Conservation (phyloP, 2,329 filamentous ascomycete genomes). For the Colletotrichum shisoi region DNA sequence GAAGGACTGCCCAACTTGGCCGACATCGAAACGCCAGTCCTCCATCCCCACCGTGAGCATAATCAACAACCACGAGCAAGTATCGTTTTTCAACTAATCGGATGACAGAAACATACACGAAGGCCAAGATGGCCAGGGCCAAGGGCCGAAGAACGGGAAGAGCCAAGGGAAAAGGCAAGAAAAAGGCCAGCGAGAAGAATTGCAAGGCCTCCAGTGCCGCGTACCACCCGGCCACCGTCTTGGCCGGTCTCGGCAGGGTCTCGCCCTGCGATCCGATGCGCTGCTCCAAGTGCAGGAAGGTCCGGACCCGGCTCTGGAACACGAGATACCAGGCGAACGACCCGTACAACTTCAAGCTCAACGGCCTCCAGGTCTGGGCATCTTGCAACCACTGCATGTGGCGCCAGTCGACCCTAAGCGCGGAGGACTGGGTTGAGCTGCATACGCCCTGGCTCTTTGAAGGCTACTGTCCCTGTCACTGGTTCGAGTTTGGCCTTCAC, state of each 20-base stretch:
- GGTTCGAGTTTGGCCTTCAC: neutral
- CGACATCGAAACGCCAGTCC: no score
- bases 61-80: no score
- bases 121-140: no score
- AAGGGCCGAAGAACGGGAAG: no score
- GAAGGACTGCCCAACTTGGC: no score
- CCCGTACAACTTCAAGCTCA: neutral
- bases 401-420: neutral
- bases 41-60: no score
- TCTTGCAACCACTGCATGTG: slow-evolving; percentile 18
- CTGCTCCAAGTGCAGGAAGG: neutral
- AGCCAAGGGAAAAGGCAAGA: neutral
- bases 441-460: slow-evolving; percentile 11
- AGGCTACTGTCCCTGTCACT: slow-evolving; percentile 9
- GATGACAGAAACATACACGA: no score
- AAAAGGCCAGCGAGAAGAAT: no score
- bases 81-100: no score
- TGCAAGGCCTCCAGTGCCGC: neutral
- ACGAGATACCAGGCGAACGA: neutral
- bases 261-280: no score
- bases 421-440: neutral
- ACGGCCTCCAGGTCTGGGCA: neutral
- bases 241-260: neutral
- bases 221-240: neutral
- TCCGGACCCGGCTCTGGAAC: neutral